Conservation (phyloP, 2,329 filamentous ascomycete genomes). For the Neonectria faginata region DNA sequence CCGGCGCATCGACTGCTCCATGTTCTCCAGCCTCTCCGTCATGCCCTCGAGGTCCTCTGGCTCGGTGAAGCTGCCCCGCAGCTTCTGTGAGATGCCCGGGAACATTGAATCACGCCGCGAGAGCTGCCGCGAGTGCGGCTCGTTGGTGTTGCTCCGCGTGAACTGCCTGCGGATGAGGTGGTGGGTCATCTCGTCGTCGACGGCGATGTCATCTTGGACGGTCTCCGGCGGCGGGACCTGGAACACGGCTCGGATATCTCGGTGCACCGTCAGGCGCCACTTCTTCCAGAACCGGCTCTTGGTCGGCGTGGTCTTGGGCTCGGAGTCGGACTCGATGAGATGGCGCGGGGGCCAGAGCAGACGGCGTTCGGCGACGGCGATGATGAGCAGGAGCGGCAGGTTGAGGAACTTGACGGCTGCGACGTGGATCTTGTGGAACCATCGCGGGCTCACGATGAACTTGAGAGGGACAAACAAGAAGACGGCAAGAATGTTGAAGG, state of each 20-base stretch:
- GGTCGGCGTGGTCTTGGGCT: constrained; percentile 40
- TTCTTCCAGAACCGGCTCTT: constrained; percentile 72
- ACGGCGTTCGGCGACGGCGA: constrained; percentile 77
- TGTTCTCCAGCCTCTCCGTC: constrained; percentile 56
- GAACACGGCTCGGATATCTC: constrained; percentile 79
- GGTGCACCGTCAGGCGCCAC: constrained; percentile 76
- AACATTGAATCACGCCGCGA: constrained; percentile 69
- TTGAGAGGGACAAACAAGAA: constrained; percentile 81
- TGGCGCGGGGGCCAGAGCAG: constrained; percentile 67
- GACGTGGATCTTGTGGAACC: constrained; percentile 93
- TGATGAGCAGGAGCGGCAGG: constrained; percentile 77
- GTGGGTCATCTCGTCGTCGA: constrained; percentile 69
- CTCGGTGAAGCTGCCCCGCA: constrained; percentile 62
- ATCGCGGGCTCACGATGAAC: constrained; percentile 80
- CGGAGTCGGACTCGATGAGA: constrained; percentile 26
- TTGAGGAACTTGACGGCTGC: constrained; percentile 80
- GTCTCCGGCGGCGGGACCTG: constrained; percentile 75
- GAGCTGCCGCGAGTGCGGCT: constrained; percentile 49
- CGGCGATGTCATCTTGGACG: constrained; percentile 67
- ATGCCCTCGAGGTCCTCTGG: constrained; percentile 60
- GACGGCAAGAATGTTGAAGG: constrained; percentile 85
- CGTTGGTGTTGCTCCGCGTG: constrained; percentile 57
- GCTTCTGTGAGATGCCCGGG: constrained; percentile 60
- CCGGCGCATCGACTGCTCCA: constrained; percentile 63
- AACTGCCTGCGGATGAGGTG: constrained; percentile 70